Evolutionary conservation across 2,329 filamentous ascomycete species (phyloP).

Genomic region (Cladosporium sp.): DNA sequence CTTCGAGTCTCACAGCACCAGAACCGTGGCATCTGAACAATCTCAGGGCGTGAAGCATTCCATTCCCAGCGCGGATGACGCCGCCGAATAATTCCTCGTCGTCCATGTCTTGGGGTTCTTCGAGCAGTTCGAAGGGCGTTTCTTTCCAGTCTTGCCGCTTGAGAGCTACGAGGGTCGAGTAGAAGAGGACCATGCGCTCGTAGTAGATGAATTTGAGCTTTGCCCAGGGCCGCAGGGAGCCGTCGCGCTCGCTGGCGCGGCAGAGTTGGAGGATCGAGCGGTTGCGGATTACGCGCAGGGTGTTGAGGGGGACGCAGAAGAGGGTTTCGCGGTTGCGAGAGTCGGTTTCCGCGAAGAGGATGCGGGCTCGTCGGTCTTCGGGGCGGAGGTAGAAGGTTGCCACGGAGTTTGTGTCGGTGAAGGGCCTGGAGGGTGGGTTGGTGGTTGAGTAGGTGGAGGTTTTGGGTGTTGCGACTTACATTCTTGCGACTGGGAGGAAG

Average conservation of each 20-base stretch:
- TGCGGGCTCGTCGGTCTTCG: slow-evolving; percentile 48
- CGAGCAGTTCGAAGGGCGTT: slow-evolving; percentile 14
- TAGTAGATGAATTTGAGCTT: slow-evolving; percentile 51
- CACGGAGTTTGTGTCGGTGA: slow-evolving; percentile 42
- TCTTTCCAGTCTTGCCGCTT: slow-evolving; percentile 49
- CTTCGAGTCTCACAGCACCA: slow-evolving; percentile 52
- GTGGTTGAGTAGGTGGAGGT: background rate
- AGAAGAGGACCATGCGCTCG: slow-evolving; percentile 57
- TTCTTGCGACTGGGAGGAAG: slow-evolving; percentile 37
- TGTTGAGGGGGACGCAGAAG: slow-evolving; percentile 49
- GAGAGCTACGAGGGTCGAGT: slow-evolving; percentile 52
- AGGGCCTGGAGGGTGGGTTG: slow-evolving; percentile 32
- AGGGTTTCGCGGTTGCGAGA: slow-evolving; percentile 36
- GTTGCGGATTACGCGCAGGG: slow-evolving; percentile 39
- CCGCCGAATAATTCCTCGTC: slow-evolving; percentile 49
- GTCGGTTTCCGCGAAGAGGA: slow-evolving; percentile 48
- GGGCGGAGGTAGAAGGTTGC: slow-evolving; percentile 43
- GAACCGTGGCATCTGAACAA: slow-evolving; percentile 50
- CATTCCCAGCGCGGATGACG: slow-evolving; percentile 46
- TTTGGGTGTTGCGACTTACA: slow-evolving; percentile 20
- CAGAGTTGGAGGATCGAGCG: slow-evolving; percentile 36
- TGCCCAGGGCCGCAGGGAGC: slow-evolving; percentile 46
- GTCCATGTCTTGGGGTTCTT: slow-evolving; percentile 18
- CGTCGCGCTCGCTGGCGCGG: slow-evolving; percentile 32
- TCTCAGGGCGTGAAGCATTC: slow-evolving; percentile 50